These are phyloP conservation scores for Neostapfia colusana DNA, from an alignment of 176 grass and related monocot species.

Conservation along the genomic window DNA sequence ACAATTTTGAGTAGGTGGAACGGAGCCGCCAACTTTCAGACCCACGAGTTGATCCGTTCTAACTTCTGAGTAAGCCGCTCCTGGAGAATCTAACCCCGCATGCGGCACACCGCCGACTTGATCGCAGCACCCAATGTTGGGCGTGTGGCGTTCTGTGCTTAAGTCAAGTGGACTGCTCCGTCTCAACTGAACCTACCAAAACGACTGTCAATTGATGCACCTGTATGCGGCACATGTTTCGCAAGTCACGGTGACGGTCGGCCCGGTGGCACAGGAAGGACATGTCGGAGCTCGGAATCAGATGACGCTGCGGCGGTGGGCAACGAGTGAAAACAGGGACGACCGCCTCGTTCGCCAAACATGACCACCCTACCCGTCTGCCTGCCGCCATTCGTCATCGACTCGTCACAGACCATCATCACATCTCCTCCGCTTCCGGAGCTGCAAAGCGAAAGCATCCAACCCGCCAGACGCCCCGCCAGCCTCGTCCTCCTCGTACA, in stretches of 20 bases:
- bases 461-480: neutral
- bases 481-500: neutral
- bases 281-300: neutral
- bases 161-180: neutral
- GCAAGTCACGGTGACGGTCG: neutral
- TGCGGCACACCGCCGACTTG: too few species aligned
- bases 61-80: too few species aligned
- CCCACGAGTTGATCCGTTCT: too few species aligned
- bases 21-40: too few species aligned
- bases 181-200: neutral
- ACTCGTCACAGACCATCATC: neutral
- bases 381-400: neutral
- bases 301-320: neutral
- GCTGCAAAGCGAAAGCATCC: neutral
- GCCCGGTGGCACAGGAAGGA: neutral
- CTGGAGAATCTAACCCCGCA: too few species aligned
- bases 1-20: too few species aligned
- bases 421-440: neutral
- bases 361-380: neutral
- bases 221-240: neutral
- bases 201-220: neutral
- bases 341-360: conserved; percentile 1
- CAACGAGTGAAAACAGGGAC: neutral
- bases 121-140: conserved; percentile 2
- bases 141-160: neutral